Evolutionary conservation across 306 rosid species (phyloP).

Genomic region (Begonia fuchsioides): DNA sequence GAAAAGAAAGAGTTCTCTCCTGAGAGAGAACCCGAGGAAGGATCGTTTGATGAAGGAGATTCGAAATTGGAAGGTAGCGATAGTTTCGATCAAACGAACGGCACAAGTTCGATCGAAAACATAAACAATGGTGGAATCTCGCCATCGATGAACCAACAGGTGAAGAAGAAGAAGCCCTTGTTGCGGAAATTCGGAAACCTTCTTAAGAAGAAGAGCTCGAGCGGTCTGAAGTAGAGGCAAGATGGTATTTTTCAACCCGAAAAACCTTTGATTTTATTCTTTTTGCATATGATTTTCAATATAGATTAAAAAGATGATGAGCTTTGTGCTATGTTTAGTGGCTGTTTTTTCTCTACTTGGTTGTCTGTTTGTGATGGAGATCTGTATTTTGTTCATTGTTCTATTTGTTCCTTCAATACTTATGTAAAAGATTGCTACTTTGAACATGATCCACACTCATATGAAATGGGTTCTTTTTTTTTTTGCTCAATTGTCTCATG

Average conservation of each 20-base stretch:
- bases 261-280: conserved; percentile 38
- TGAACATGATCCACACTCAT: conserved; percentile 8
- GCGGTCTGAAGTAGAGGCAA: conserved; percentile 59
- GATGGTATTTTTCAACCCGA: conserved; percentile 34
- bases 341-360: conserved; percentile 8
- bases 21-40: conserved; percentile 43
- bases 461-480: conserved; percentile 8
- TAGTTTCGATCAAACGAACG: conserved; percentile 53
- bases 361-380: conserved; percentile 17
- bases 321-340: conserved; percentile 44
- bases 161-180: conserved; percentile 83
- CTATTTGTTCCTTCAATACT: conserved; percentile 7
- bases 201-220: conserved; percentile 70
- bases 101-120: conserved; percentile 31
- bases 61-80: conserved; percentile 40
- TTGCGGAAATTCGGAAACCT: conserved; percentile 83
- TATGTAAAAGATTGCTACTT: conserved; percentile 16
- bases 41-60: conserved; percentile 54
- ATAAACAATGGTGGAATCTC: conserved; percentile 33
- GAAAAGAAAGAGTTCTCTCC: conserved; percentile 94
- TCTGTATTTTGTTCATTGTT: conserved; percentile 8
- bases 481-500: too few species aligned
- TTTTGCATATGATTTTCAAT: conserved; percentile 25
- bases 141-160: conserved; percentile 57
- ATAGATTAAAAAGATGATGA: conserved; percentile 41